Base-by-base conservation (phyloP, 2,329 filamentous ascomycete genomes). In the Xylaria sp. region DNA sequence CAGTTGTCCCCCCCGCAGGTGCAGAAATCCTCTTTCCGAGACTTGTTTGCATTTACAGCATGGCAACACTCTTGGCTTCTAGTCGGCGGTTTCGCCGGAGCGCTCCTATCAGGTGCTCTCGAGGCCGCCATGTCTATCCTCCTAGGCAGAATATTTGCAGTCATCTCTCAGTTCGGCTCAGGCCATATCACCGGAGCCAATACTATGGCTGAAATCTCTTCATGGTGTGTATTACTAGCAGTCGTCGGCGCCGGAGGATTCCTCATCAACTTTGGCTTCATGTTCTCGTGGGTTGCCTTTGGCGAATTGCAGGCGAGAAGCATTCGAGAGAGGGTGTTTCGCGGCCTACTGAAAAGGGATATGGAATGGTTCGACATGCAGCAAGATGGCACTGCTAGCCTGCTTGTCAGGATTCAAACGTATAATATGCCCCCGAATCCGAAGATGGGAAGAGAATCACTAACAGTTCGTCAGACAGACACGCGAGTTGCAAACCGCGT, bases 281-380 rank as follows among this genome's bases (percentile, higher is more conserved):
- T 92, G 68, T 81, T 83, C 1, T 74, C 85, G 0, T 97, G 93
- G 87, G 80, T 94, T 29, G 73, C 84, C 0, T 95, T 95, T 73
- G 91, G 93, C 13, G 93, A 97, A 74, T 70, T 92, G 2, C 92
- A 97, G 67, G 92, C 90, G 0, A 85, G 83, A 31, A 85, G 77
- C 47, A 87, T 87, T 6, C 85, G 92, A 4, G 79, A 82, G 15
- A 79, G 77, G 4, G 76, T 95, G 2, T 97, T 97, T 71, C 69
- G 78, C 1, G 84, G 84, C 2, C 78, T 98, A 35, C 73, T 96
- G n/a, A 76, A 79, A 5, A 92, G 89, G 71, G 86, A 94, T 11
- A 85, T 95, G 72, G 81, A 83, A 46, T 98, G 93, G 93, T 97
- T 91, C 71, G 93, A 97, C 72, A 79, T 82, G 17, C 83, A 88